Base-by-base conservation (phyloP, 176 grass and related monocot genomes). In the Thalia dealbata region DNA sequence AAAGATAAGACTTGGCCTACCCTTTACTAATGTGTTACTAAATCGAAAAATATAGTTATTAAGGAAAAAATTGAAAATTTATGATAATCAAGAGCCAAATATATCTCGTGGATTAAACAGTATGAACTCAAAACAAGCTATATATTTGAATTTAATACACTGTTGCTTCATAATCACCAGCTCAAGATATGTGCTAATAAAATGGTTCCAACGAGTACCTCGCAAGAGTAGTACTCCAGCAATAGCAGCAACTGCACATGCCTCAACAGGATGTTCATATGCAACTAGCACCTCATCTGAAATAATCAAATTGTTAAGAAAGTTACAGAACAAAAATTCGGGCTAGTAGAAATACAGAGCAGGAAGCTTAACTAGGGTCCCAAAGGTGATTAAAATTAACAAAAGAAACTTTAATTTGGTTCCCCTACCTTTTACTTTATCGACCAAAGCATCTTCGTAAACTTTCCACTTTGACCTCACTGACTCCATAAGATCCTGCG, bases 261-360 rank as follows among this genome's bases (percentile, higher is more conserved):
- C 77, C 79, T 91, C 89, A 50, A 77, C 35, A 55, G 88, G 95
- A 81, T 92, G 87, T 56, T 92, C 83, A 69, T 41, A 74, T 61
- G 72, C 84, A 91, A 97, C 66, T 73, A 86, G 82, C 72, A 97
- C 52, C 21, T 74, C 75, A 75, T 78, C 85, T 26, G 80, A 81
- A 50, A 81, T 77, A 72, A 82, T 73, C 27, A 64, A 18, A 64
- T 64, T 7, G 62, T 3, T 76, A 50, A 13, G 27, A 67, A 78
- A 69, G 10, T n/a, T 76, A 78, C 32, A 22, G 76, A 82, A 84
- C 7, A 28, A 76, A 76, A 51, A 65, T 29, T 29, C n/a, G 24
- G 16, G 50, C 59, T 72, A 56, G 14, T 66, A 66, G 12, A 19
- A 75, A 60, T 64, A n/a, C 22, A 55, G 19, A 50, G 12, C 55